Percentiles rank a stretch among this genome's conserved stretches.
Evolutionary conservation across 768 basidiomycete species (phyloP).

Genomic region (Gymnopilus junonius): DNA sequence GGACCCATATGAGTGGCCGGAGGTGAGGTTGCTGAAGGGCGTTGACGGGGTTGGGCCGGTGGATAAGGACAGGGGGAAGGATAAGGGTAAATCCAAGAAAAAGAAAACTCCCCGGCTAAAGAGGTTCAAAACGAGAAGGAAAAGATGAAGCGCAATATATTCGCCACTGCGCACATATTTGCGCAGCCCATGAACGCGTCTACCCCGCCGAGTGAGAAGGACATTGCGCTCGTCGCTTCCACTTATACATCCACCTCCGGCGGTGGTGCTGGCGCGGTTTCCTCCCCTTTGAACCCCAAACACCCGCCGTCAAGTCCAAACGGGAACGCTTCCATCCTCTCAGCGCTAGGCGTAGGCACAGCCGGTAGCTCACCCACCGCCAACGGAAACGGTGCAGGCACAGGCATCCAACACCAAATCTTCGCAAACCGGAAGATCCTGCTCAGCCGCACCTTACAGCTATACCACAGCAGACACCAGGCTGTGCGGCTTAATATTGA

Average conservation of each 20-base stretch:
- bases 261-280: too few relatives aligned
- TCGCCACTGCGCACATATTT: slow-evolving; percentile 33
- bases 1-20: slow-evolving; percentile 71
- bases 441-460: slow-evolving; percentile 60
- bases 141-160: slow-evolving; percentile 35
- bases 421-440: slow-evolving; percentile 68
- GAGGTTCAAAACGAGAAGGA: slow-evolving; percentile 31
- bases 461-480: slow-evolving; percentile 49
- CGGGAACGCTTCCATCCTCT: background rate
- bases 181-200: slow-evolving; percentile 24
- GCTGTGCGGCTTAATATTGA: slow-evolving; percentile 65
- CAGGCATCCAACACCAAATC: slow-evolving; percentile 31
- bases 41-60: slow-evolving; percentile 22
- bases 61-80: background rate
- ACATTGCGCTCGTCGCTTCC: slow-evolving; percentile 15
- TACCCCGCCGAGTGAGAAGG: slow-evolving; percentile 18
- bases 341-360: background rate
- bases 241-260: background rate
- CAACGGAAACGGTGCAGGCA: background rate
- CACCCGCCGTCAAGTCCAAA: background rate
- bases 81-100: slow-evolving; percentile 27
- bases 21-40: slow-evolving; percentile 54
- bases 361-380: background rate
- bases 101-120: slow-evolving; percentile 7
- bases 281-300: background rate